Evolutionary conservation across 2,329 filamentous ascomycete genomes (phyloP).

Genomic region (Tolypocladium sp.): DNA sequence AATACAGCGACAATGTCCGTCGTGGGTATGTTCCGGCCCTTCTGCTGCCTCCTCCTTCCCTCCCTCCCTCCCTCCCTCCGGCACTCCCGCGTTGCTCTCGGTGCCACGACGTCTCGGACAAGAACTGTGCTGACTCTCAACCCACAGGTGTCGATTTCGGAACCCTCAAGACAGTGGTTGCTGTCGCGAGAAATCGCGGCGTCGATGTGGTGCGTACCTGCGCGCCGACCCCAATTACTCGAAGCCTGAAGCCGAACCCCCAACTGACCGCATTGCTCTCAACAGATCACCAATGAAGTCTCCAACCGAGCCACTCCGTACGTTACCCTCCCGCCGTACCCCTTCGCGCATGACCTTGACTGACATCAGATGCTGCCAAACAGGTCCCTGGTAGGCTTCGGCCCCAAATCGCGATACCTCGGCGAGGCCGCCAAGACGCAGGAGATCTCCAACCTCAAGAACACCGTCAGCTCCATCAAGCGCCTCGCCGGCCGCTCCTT

Average conservation of each 20-base stretch:
- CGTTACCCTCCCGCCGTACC: constrained; percentile 31
- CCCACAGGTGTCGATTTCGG: constrained; percentile 84
- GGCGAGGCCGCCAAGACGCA: constrained; percentile 96
- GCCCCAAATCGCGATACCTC: constrained; percentile 85
- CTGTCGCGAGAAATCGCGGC: constrained; percentile 94
- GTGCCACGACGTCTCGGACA: not conserved
- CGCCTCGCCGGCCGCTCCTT: constrained; percentile 81
- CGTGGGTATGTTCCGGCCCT: constrained; percentile 33
- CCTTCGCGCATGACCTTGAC: not conserved
- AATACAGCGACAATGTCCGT: constrained; percentile 40
- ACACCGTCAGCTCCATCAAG: constrained; percentile 90
- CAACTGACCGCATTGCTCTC: not conserved
- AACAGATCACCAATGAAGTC: constrained; percentile 94
- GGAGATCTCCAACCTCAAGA: constrained; percentile 99
- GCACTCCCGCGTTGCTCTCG: not conserved
- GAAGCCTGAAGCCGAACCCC: not conserved
- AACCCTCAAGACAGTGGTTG: constrained; percentile 93
- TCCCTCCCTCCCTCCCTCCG: not conserved
- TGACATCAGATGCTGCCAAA: not conserved
- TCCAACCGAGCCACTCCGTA: constrained; percentile 98
- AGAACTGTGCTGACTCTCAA: constrained; percentile 7
- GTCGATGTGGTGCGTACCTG: constrained; percentile 84
- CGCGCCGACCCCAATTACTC: not conserved
- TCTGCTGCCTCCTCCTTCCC: not conserved
- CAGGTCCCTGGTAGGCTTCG: constrained; percentile 90